Conservation (phyloP, 2,329 filamentous ascomycete genomes). For the Metarhizium robertsii region DNA sequence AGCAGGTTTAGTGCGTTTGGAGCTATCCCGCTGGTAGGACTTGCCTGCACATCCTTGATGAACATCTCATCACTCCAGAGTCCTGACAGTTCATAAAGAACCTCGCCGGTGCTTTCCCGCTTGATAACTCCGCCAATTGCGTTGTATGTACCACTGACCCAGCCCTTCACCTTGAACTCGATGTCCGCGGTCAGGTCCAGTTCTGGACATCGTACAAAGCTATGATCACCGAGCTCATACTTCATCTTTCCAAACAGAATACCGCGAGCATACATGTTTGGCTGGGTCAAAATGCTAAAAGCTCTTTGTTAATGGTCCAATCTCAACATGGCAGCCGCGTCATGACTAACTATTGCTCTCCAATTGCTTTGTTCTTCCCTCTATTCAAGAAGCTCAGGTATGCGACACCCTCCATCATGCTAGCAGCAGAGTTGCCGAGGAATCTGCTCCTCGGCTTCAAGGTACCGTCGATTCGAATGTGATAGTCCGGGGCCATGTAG, state of each 20-base stretch:
- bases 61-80: slow-evolving; percentile 94
- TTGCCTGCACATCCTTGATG: slow-evolving; percentile 71
- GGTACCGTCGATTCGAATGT: slow-evolving; percentile 91
- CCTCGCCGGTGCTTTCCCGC: slow-evolving; percentile 76
- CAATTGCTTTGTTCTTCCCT: slow-evolving; percentile 52
- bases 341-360: slow-evolving; percentile 74
- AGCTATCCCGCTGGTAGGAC: slow-evolving; percentile 13
- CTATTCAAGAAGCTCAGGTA: slow-evolving; percentile 76
- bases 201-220: slow-evolving; percentile 84
- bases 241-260: slow-evolving; percentile 99
- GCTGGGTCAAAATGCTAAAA: slow-evolving; percentile 77
- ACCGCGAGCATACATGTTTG: slow-evolving; percentile 97
- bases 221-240: slow-evolving; percentile 95
- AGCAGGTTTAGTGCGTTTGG: neutral
- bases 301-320: slow-evolving; percentile 4
- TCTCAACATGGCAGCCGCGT: neutral
- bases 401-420: slow-evolving; percentile 95
- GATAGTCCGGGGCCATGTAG: slow-evolving; percentile 89
- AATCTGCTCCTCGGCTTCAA: slow-evolving; percentile 93
- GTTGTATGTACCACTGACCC: slow-evolving; percentile 93
- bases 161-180: slow-evolving; percentile 98
- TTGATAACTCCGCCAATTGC: slow-evolving; percentile 88
- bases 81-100: slow-evolving; percentile 84
- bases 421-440: slow-evolving; percentile 91
- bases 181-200: slow-evolving; percentile 79